Base-by-base conservation (phyloP, 768 basidiomycete genomes). In the Suillus americanus region DNA sequence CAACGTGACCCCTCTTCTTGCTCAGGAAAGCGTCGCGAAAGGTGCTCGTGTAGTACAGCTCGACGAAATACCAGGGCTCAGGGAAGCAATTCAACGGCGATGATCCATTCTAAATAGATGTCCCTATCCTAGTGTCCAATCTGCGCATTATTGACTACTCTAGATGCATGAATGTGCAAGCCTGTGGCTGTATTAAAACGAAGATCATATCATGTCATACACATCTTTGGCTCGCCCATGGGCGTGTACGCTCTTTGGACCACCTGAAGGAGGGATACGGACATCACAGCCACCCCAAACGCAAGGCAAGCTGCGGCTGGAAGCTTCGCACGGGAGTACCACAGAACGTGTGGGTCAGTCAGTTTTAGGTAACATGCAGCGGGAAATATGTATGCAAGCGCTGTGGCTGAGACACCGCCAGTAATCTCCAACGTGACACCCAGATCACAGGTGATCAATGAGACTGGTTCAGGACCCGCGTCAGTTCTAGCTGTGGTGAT, bases 391-490 rank as follows among this genome's bases (percentile, higher is more conserved):
- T 89, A 98, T 4, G 97, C 97, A 12, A 98, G 84, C 0, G 94
- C 88, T 0, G 95, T 94, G 6, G 93, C 93, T 16, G 93, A 93
- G 13, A 93, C 85, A n/a, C 97, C 97, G n/a, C 97, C 97, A 0
- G 95, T 96, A 51, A 99, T 91, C 79, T 99, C 97, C 45, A 99
- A 89, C 79, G 97, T 97, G 53, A 98, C 90, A n/a, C 97, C 97
- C 16, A 99, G 85, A 75, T 99, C 97, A 73, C 95, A 97, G 1
- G 97, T 98, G 64, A 95, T 83, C 62, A 98, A 82, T 5, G 97
- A 87, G 65, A 97, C 95, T 96, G 72, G 16, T 57, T 43, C 62
- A n/a, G 53, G 16, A 61, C 61, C 59, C 60, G 57, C 23, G n/a
- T 25, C 25, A 41, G 41, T 35, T 25, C 25, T 55, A 30, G 18